A percentile compares a stretch with the other conserved stretches of the same genome.
These are phyloP conservation scores for Aspergillus fumigatus DNA, from an alignment of 2,329 filamentous ascomycete genomes.

Conservation along the genomic window DNA sequence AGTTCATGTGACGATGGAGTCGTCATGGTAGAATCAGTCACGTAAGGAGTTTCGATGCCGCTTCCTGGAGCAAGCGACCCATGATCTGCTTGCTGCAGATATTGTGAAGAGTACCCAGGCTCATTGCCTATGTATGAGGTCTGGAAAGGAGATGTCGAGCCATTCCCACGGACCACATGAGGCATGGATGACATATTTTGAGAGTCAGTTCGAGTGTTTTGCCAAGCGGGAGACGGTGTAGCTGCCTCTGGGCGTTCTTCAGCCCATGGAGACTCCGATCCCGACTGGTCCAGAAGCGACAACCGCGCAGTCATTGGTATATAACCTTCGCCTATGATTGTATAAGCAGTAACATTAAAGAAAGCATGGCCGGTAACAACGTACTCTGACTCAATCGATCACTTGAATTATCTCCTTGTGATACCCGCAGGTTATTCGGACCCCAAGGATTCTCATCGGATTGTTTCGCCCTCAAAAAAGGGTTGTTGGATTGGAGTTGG, in stretches of 20 bases:
- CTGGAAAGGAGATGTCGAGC: conserved; percentile 11
- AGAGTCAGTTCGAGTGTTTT: conserved; percentile 1
- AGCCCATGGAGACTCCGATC: conserved; percentile 25
- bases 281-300: conserved; percentile 30
- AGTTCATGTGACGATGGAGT: conserved; percentile 30
- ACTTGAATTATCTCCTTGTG: conserved; percentile 18
- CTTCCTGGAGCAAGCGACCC: conserved; percentile 14
- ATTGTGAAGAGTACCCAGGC: conserved; percentile 1
- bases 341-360: conserved; percentile 11
- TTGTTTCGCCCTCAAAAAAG: conserved; percentile 31
- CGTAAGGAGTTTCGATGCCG: conserved; percentile 17
- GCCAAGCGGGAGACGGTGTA: conserved; percentile 6
- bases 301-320: conserved; percentile 38
- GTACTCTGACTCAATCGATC: conserved; percentile 32
- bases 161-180: neutral
- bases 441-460: conserved; percentile 19
- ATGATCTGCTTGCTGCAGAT: conserved; percentile 6
- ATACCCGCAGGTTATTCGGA: conserved; percentile 12
- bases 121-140: neutral
- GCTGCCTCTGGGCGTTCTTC: conserved; percentile 14
- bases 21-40: conserved; percentile 20
- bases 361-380: conserved; percentile 1
- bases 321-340: conserved; percentile 29
- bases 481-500: conserved; percentile 37
- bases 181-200: conserved; percentile 2